phyloP scores from a whole-genome alignment of 106 monocot species.

The Amphibolis antarctica region DNA sequence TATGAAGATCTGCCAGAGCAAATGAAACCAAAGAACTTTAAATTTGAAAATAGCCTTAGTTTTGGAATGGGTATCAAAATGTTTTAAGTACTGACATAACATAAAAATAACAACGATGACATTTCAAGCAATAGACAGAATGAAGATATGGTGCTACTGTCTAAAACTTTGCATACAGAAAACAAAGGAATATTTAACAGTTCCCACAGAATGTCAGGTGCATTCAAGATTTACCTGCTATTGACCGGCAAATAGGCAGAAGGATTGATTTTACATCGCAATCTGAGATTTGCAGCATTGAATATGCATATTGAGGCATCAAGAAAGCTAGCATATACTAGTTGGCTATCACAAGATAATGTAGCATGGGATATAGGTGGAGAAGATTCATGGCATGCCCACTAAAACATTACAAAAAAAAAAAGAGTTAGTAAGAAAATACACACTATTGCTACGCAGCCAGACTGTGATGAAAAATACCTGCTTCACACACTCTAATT shows the following conservation, averaged over 20 bases:
- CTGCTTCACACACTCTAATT: slow-evolving; percentile 50
- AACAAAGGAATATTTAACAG: no score
- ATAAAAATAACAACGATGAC: no score
- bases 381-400: slow-evolving; percentile 35
- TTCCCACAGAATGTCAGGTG: no score
- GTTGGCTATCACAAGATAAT: slow-evolving; percentile 79
- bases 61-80: no score
- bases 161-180: no score
- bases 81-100: no score
- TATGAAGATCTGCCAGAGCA: no score
- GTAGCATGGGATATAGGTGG: slow-evolving; percentile 67
- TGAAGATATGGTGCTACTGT: no score
- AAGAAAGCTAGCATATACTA: slow-evolving; percentile 51
- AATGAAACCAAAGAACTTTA: no score
- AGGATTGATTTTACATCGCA: slow-evolving; percentile 58
- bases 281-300: slow-evolving; percentile 33
- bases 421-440: background rate
- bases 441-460: background rate
- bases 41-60: no score
- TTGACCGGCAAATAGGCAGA: slow-evolving; percentile 52
- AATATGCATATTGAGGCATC: slow-evolving; percentile 66
- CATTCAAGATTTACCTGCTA: slow-evolving; percentile 35
- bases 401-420: slow-evolving; percentile 18
- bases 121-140: no score
- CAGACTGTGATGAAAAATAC: slow-evolving; percentile 14